Base-by-base conservation (phyloP, 768 basidiomycete genomes). In the Russula vinacea region DNA sequence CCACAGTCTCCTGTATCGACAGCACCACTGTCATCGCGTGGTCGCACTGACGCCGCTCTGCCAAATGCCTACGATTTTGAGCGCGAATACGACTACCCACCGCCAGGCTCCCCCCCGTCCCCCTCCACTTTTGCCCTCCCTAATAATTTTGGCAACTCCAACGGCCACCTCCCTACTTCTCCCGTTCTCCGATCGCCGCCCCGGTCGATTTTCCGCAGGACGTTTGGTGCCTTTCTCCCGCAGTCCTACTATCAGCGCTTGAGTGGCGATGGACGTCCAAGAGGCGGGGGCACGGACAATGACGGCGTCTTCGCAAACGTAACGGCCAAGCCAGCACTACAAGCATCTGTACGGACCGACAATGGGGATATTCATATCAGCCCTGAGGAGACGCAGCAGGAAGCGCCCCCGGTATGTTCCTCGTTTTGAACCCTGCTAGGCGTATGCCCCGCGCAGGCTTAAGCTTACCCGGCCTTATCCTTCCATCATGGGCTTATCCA, bases 271-370 rank as follows among this genome's bases (percentile, higher is more conserved):
- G 71, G 73, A 0, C 73, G 77, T 10, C 70, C 68, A 24, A 62
- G 65, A n/a, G 91, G 91, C 37, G 86, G 87, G 8, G 91, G 90
- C 0, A 79, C 77, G 19, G 84, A 92, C 35, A 94, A 95, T 70
- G 94, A 97, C 69, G 97, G 97, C 3, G 95, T 98, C 10, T 99
- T 98, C 72, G 87, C 90, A 35, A 99, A 98, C 71, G 85, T 99
- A 42, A 87, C 84, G 68, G 96, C 96, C 1, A 97, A 97, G 73
- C 96, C 97, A 1, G 71, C 67, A 11, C 73, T 73, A 47, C 76
- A 78, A 1, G 78, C 80, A 29, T 61, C 81, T 58, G 71, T 84
- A n/a, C 74, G 70, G 39, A 75, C 78, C 24, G 81, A 81, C 40
- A 76, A 86, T 69, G 88, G 88, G 5, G 78, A 79, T 68, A 76